phyloP scores from a whole-genome alignment of 208 protist genomes.

The Wallacemonas sp. region DNA sequence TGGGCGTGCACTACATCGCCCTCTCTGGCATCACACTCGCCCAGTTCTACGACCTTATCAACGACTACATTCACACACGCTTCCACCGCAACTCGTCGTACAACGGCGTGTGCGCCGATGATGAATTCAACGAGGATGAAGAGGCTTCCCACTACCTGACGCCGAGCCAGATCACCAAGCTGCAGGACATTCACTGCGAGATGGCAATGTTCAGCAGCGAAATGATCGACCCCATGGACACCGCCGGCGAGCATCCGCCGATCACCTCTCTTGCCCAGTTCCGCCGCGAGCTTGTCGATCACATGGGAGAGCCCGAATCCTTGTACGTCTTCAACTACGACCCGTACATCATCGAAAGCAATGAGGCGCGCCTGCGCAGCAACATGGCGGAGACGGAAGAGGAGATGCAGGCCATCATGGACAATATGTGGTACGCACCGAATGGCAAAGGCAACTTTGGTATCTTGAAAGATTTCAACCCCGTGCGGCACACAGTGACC shows the following conservation, averaged over 20 bases:
- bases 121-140: slow-evolving; percentile 60
- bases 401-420: slow-evolving; percentile 36
- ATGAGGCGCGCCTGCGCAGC: slow-evolving; percentile 65
- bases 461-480: slow-evolving; percentile 73
- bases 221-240: slow-evolving; percentile 44
- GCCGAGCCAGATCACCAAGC: slow-evolving; percentile 26
- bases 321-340: slow-evolving; percentile 89
- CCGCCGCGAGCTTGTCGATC: slow-evolving; percentile 72
- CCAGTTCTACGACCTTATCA: slow-evolving; percentile 78
- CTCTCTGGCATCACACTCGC: slow-evolving; percentile 79
- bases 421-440: slow-evolving; percentile 31
- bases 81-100: slow-evolving; percentile 33
- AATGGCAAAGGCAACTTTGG: slow-evolving; percentile 66
- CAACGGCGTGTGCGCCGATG: slow-evolving; percentile 19
- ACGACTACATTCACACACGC: slow-evolving; percentile 77
- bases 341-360: slow-evolving; percentile 83
- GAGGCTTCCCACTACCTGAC: slow-evolving; percentile 32
- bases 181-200: slow-evolving; percentile 73
- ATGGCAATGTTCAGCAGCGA: slow-evolving; percentile 82
- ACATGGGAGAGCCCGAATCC: slow-evolving; percentile 48
- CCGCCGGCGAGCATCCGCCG: slow-evolving; percentile 64
- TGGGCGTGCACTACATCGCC: slow-evolving; percentile 79
- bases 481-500: slow-evolving; percentile 59
- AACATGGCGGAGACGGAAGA: slow-evolving; percentile 81
- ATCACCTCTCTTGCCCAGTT: slow-evolving; percentile 74